phyloP scores from a whole-genome alignment of 192 early-diverging fungal species.

The Rhizophagus sp. region DNA sequence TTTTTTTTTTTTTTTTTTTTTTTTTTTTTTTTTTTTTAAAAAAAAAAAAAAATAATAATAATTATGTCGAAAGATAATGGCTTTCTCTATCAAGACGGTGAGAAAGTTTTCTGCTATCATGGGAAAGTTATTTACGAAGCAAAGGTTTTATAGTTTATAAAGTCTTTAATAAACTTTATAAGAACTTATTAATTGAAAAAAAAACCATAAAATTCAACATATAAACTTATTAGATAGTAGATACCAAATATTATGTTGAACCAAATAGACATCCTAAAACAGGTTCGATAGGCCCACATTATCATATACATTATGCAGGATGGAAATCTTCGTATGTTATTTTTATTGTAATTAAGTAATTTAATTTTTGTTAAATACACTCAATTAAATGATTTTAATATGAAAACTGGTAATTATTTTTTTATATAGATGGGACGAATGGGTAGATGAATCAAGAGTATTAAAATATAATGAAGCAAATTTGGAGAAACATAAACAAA shows the following conservation, averaged over 20 bases:
- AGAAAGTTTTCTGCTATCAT: slow-evolving; percentile 12
- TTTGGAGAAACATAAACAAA: slow-evolving; percentile 73
- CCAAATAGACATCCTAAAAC: slow-evolving; percentile 50
- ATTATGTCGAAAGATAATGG: not conserved
- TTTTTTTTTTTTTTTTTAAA: too few relatives aligned
- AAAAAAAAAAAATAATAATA: not conserved
- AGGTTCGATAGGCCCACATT: slow-evolving; percentile 76
- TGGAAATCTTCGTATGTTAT: slow-evolving; percentile 89
- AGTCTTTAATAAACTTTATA: not conserved
- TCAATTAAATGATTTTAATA: not conserved
- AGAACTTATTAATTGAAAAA: not conserved
- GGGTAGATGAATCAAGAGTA: slow-evolving; percentile 89
- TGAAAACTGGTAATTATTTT: not conserved
- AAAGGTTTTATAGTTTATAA: not conserved
- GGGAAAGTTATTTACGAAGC: slow-evolving; percentile 11
- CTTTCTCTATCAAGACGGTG: not conserved
- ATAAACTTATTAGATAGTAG: slow-evolving; percentile 62
- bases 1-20: too few relatives aligned
- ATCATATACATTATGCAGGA: slow-evolving; percentile 96
- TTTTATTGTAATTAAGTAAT: not conserved
- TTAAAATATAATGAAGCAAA: slow-evolving; percentile 85
- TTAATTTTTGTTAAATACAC: not conserved
- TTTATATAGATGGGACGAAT: slow-evolving; percentile 90
- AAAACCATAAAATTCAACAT: not conserved
- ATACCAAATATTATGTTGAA: slow-evolving; percentile 71